phyloP scores from a whole-genome alignment of 192 early-diverging fungal genomes.

The Backusella tuberculispora region DNA sequence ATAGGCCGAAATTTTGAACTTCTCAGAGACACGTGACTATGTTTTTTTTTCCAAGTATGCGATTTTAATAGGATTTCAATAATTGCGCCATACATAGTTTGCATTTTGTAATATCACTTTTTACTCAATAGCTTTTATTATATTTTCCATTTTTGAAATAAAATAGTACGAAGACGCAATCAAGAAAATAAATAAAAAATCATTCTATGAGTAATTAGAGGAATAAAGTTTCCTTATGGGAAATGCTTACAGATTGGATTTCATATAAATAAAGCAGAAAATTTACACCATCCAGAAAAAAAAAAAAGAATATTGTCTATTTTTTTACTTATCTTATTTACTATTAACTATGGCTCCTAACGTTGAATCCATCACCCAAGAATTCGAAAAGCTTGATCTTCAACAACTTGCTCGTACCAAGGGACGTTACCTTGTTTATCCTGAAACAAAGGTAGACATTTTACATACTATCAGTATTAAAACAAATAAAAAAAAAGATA shows the following conservation, averaged over 20 bases:
- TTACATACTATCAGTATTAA: not conserved
- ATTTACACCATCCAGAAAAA: not conserved
- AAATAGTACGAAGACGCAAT: conserved; percentile 7
- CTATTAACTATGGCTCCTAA: conserved; percentile 14
- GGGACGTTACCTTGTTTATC: conserved; percentile 32
- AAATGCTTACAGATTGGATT: not conserved
- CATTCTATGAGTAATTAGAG: not conserved
- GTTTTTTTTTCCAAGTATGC: not conserved
- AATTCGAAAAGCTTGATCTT: conserved; percentile 30
- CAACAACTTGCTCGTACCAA: conserved; percentile 22
- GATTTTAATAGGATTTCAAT: not conserved
- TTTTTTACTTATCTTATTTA: not conserved
- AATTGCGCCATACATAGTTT: conserved; percentile 5
- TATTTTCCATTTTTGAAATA: not conserved
- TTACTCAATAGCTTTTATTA: not conserved
- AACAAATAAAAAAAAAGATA: not conserved
- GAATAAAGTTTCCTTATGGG: conserved; percentile 11
- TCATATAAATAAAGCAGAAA: not conserved
- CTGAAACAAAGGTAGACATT: conserved; percentile 21
- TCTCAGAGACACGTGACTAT: not conserved
- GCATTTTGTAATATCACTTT: not conserved
- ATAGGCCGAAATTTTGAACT: not conserved
- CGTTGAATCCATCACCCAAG: conserved; percentile 22
- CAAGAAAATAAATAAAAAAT: not conserved
- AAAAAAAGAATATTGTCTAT: not conserved